Conservation (phyloP, 306 rosid genomes). For the Quercus variabilis region DNA sequence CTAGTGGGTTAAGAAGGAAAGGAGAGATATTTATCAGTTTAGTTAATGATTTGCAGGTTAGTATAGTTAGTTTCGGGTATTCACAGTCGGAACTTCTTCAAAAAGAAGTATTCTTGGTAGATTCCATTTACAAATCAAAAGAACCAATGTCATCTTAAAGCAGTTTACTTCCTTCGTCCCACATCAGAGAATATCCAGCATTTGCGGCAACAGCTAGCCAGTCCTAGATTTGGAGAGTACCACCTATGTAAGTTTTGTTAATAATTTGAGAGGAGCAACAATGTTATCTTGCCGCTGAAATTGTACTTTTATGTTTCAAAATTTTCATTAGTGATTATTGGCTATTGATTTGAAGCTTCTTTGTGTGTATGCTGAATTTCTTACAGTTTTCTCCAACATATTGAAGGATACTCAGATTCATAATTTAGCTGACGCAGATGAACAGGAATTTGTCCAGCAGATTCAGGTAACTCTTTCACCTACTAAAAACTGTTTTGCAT, state of each 20-base stretch:
- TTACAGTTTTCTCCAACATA: too few species aligned
- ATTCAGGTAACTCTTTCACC: too few species aligned
- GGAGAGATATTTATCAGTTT: too few species aligned
- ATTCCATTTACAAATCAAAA: slow-evolving; percentile 70
- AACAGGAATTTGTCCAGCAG: too few species aligned
- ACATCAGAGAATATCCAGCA: slow-evolving; percentile 75
- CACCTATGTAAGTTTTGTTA: slow-evolving; percentile 69
- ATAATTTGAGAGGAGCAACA: not conserved
- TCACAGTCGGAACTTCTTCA: slow-evolving; percentile 94
- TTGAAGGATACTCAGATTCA: too few species aligned
- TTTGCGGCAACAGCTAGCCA: slow-evolving; percentile 73
- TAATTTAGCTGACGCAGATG: too few species aligned
- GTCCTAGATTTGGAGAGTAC: slow-evolving; percentile 93
- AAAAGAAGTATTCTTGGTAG: slow-evolving; percentile 90
- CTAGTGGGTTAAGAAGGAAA: not conserved
- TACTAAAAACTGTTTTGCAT: too few species aligned
- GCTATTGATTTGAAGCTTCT: too few species aligned
- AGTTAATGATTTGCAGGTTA: slow-evolving; percentile 83
- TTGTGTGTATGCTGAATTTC: too few species aligned
- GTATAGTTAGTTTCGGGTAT: slow-evolving; percentile 84
- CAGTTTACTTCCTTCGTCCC: slow-evolving; percentile 83
- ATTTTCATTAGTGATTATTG: too few species aligned
- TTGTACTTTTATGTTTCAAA: slow-evolving; percentile 17
- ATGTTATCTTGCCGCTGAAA: not conserved
- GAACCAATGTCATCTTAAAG: slow-evolving; percentile 94